Conservation (phyloP, 2,329 filamentous ascomycete species). For the Capronia epimyces region DNA sequence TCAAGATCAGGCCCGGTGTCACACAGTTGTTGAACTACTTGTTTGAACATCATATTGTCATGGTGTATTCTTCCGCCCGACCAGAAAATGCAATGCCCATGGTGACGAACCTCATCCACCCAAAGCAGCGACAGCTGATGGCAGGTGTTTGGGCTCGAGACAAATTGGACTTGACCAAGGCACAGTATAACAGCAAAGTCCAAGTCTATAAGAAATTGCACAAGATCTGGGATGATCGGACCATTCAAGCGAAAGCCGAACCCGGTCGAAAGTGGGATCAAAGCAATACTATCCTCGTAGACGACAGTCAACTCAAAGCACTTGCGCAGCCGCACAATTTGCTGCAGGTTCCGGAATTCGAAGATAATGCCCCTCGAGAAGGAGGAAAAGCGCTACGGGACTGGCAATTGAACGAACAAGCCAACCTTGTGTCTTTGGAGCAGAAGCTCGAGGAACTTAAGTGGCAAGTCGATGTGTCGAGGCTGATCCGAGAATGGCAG, state of each 20-base stretch:
- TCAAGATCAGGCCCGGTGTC: conserved; percentile 64
- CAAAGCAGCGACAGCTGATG: conserved; percentile 50
- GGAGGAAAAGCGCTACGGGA: conserved; percentile 35
- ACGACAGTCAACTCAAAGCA: conserved; percentile 78
- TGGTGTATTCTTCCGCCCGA: conserved; percentile 85
- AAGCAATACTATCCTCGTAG: conserved; percentile 80
- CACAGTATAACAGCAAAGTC: conserved; percentile 64
- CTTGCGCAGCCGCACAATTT: conserved; percentile 78
- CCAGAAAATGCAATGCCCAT: conserved; percentile 66
- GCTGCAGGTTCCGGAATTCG: conserved; percentile 73
- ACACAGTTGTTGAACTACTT: conserved; percentile 66
- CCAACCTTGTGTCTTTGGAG: conserved; percentile 46
- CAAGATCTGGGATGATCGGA: conserved; percentile 58
- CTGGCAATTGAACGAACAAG: conserved; percentile 39
- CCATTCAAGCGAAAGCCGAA: conserved; percentile 42
- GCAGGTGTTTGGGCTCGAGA: conserved; percentile 74
- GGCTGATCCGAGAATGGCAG: conserved; percentile 37
- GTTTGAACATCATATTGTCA: conserved; percentile 68
- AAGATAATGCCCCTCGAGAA: conserved; percentile 26
- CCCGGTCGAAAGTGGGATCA: conserved; percentile 59
- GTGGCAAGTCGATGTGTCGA: conserved; percentile 46
- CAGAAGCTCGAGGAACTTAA: conserved; percentile 50
- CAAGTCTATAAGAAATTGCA: conserved; percentile 87
- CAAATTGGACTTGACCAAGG: conserved; percentile 58
- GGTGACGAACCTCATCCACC: conserved; percentile 57